Base-by-base conservation (phyloP, 345 rosid genomes). In the Aegle marmelos region DNA sequence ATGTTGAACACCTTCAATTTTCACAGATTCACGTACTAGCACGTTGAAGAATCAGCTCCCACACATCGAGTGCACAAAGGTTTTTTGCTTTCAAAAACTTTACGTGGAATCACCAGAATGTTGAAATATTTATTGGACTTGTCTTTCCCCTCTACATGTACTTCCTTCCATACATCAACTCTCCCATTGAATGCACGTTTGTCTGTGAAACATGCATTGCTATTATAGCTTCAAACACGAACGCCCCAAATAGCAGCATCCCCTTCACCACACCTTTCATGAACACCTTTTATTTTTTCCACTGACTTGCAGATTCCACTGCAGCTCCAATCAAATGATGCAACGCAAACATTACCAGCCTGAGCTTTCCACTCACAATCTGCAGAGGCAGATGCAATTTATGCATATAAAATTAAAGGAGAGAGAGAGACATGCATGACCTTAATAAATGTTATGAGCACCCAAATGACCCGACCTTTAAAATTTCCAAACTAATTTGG, bases 321-420 rank as follows among this genome's bases (percentile, higher is more conserved):
- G 83, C 99, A 96, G 85, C 94, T 96, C 98, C 99, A 96, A 74
- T 96, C 98, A 63, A 94, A 96, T 2, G 99, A 94, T 50, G 99
- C 98, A 59, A 91, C 82, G 78, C 99, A 96, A 17, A 90, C 89
- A 53, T 89, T 88, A 0, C 98, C 98, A 0, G 98, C 98, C 88
- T 92, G 91, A 64, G 98, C 98, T 86, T 94, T 96, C 99, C 98
- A 93, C 88, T 92, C 93, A 76, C 98, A 96, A 83, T 96, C 99
- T 96, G 85, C 74, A 66, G 63, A 2, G 31, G 60, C 54, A 19
- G 58, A 59, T 14, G 54, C 7, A 27, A 64, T 45, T 45, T 45
- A 45, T 45, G 33, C 19, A 68, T 78, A 50, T 39, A 28, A 67
- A 50, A 41, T 45, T 11, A 10, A 57, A 48, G 31, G 21, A 65